Base-by-base conservation (phyloP, 1,284 basidiomycete genomes). In the Exsudoporus floridanus region DNA sequence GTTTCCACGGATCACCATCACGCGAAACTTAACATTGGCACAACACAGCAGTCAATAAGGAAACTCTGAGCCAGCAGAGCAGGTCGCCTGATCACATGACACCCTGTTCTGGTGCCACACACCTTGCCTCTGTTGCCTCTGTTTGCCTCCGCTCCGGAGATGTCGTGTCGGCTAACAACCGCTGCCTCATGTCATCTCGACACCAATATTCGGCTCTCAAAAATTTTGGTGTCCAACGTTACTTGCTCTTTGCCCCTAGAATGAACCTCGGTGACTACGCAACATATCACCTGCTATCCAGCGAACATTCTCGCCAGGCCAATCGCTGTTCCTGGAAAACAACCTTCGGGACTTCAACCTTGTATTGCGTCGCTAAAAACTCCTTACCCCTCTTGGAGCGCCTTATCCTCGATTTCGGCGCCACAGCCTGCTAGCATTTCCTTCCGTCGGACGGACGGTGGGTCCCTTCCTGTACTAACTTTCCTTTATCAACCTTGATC, bases 81-180 rank as follows among this genome's bases (percentile, higher is more conserved):
- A 46, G 45, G 37, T 53, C 27, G 4, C 13, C 21, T 4, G 45
- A 41, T 59, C 63, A 63, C 60, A 49, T 59, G 59, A 64, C 45
- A n/a, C 14, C 9, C 28, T 13, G 23, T 37, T 46, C 35, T 35
- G 39, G 19, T 38, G 47, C 49, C 51, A 61, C 49, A 31, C 21
- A 31, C 21, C n/a, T 47, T 54, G n/a, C 58, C 38, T 47, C 10
- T 4, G 35, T 47, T 16, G n/a, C 33, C 37, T 30, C 45, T 49
- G 18, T 62, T 52, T 61, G 59, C 50, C 43, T 60, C 62, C 61
- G 45, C 43, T 27, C 55, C 60, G 63, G 64, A 54, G 45, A 40
- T 53, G 53, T 37, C 33, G 44, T 39, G 44, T 61, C 64, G 64
- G 62, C 55, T 66, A 67, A 67, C 42, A 36, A 27, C 44, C 49